Evolutionary conservation across 179 eudicot species (phyloP), one percentile per base, ranked within the genome.

Genomic region (Amaranthus tricolor): DNA sequence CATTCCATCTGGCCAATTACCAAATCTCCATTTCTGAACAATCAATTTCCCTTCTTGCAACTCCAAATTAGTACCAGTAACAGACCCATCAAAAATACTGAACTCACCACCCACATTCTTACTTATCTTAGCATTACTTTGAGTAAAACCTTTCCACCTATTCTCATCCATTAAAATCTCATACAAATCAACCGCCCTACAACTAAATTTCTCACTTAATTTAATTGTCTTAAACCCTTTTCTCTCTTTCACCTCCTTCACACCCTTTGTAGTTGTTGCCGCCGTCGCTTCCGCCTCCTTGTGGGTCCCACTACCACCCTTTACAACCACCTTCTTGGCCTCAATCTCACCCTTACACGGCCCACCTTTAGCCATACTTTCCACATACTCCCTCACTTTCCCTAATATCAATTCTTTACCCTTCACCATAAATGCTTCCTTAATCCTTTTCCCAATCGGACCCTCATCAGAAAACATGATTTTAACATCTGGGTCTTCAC

Each of bases 81-180:
- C 98, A 0, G 97, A 84, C 73, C 98, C 98, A 73, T 94, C 96
- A 60, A 94, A 94, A 10, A 94, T 92, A 66, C 83, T 87, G 58
- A 94, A 86, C 77, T 90, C 96, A 21, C 97, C 98, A n/a, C 97
- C 96, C 54, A 92, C 94, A 44, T 92, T 87, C 83, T 85, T 94
- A 72, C 94, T 90, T 14, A 92, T 94, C 88, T 72, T 86, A 0
- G 97, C 94, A 85, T 90, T 92, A 76, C 98, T 94, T 87, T 90
- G 94, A 0, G 98, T 90, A 83, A 94, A 94, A 1, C 98, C 98
- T 77, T 88, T 94, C 98, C 98, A 94, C 77, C 98, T 89, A 75
- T 90, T 94, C 83, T 94, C 98, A 85, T 94, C 98, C 96, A 92
- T 92, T 88, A 94, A 53, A 12, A 94, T 92, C 89, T 94, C 96